A percentile compares a stretch with the other conserved stretches of the same genome.
phyloP scores from a whole-genome alignment of 257 asterid genomes.

The Solanum sitiens region DNA sequence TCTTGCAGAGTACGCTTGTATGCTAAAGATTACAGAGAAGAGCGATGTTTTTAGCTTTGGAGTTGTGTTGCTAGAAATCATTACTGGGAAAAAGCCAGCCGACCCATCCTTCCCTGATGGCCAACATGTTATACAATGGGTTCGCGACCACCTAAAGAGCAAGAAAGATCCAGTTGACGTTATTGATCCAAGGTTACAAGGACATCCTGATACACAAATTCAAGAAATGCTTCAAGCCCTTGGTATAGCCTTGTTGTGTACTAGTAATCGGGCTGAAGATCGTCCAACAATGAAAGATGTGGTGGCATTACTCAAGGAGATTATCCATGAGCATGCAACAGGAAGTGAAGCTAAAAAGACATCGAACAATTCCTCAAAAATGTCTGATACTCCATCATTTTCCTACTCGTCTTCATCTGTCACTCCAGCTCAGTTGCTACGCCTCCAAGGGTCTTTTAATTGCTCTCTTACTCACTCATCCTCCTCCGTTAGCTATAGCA shows the following conservation, averaged over 20 bases:
- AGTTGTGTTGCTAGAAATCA: constrained; percentile 57
- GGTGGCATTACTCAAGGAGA: constrained; percentile 63
- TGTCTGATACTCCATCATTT: constrained; percentile 9
- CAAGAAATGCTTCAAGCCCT: constrained; percentile 88
- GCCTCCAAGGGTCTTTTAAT: constrained; percentile 48
- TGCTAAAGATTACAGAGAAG: constrained; percentile 55
- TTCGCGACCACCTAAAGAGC: constrained; percentile 45
- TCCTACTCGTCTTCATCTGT: constrained; percentile 46
- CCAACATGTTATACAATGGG: constrained; percentile 71
- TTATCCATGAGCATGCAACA: constrained; percentile 29
- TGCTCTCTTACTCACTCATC: constrained; percentile 53
- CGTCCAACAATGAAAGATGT: constrained; percentile 83
- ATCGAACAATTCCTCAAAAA: constrained; percentile 8
- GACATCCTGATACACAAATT: constrained; percentile 57
- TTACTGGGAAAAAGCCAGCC: constrained; percentile 61
- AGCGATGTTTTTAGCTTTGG: constrained; percentile 79
- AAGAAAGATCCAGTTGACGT: constrained; percentile 47
- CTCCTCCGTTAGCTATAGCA: constrained; percentile 38
- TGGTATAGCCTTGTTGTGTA: constrained; percentile 70
- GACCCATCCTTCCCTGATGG: constrained; percentile 69
- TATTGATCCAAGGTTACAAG: constrained; percentile 57
- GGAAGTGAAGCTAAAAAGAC: constrained; percentile 44
- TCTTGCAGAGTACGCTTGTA: constrained; percentile 55
- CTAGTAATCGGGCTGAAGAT: constrained; percentile 57
- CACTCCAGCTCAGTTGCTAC: constrained; percentile 47